Evolutionary conservation across 2,329 filamentous ascomycete genomes (phyloP).

Genomic region (Claviceps arundinis): DNA sequence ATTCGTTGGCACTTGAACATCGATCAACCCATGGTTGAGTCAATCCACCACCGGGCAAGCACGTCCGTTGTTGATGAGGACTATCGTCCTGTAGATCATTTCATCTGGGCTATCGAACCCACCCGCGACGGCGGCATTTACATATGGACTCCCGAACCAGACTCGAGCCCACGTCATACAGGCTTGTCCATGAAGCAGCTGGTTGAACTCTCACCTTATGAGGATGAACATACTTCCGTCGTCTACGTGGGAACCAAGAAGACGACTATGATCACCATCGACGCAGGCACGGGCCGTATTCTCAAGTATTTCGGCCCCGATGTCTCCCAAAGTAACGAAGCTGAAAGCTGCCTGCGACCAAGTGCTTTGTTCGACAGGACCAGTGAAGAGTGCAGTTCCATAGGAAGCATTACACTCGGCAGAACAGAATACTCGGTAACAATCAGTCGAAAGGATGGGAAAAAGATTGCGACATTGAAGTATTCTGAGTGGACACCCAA

Average conservation of each 20-base stretch:
- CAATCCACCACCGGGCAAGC: conserved; percentile 64
- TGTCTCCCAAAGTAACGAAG: conserved; percentile 53
- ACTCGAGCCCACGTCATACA: conserved; percentile 49
- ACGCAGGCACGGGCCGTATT: conserved; percentile 72
- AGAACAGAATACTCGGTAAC: conserved; percentile 81
- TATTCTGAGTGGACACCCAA: conserved; percentile 95
- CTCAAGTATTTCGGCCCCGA: conserved; percentile 72
- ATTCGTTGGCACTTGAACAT: conserved; percentile 76
- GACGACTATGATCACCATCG: conserved; percentile 77
- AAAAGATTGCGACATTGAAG: conserved; percentile 73
- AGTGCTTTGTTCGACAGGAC: conserved; percentile 53
- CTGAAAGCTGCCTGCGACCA: conserved; percentile 61
- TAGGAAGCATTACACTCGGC: conserved; percentile 69
- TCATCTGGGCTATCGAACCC: conserved; percentile 91
- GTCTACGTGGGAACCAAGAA: conserved; percentile 88
- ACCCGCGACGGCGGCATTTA: conserved; percentile 78
- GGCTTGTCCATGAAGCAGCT: conserved; percentile 71
- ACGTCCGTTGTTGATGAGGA: conserved; percentile 46
- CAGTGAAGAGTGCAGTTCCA: conserved; percentile 64
- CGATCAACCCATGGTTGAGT: conserved; percentile 82
- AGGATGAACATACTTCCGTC: conserved; percentile 53
- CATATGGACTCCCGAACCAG: conserved; percentile 57
- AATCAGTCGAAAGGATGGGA: conserved; percentile 63
- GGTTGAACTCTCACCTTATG: conserved; percentile 73
- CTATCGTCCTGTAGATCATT: conserved; percentile 62